These are phyloP conservation scores for Trichophyton rubrum DNA, from an alignment of 2,329 filamentous ascomycete genomes.

Conservation along the genomic window DNA sequence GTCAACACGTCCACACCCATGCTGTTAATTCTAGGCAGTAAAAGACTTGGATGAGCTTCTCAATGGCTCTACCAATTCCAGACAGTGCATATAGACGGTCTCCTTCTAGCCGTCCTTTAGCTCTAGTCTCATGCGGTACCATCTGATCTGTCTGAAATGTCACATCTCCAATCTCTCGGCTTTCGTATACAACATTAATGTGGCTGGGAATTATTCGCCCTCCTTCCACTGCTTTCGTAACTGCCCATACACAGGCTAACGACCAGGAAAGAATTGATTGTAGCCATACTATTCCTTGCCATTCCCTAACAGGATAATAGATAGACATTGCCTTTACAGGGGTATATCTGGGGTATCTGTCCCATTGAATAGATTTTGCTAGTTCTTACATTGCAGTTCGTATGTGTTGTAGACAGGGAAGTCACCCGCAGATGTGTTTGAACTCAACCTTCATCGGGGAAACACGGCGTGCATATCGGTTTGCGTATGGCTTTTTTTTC, in stretches of 20 bases:
- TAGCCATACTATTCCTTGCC: background rate
- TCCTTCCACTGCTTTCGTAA: background rate
- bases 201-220: background rate
- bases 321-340: background rate
- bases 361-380: background rate
- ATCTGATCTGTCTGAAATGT: slow-evolving; percentile 2
- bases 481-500: background rate
- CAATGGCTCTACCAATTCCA: background rate
- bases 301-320: background rate
- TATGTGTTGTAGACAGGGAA: slow-evolving; percentile 1
- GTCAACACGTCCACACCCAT: background rate
- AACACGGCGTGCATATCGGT: background rate
- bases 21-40: background rate
- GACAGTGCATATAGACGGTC: background rate
- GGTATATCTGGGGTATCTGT: background rate
- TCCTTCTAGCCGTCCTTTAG: background rate
- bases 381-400: background rate
- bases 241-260: background rate
- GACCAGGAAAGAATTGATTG: background rate
- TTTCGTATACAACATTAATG: background rate
- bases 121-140: background rate
- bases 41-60: background rate
- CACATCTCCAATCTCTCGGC: background rate
- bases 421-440: background rate
- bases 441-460: background rate